Base-by-base conservation (phyloP, 306 rosid genomes). In the Cicer judaicum region DNA sequence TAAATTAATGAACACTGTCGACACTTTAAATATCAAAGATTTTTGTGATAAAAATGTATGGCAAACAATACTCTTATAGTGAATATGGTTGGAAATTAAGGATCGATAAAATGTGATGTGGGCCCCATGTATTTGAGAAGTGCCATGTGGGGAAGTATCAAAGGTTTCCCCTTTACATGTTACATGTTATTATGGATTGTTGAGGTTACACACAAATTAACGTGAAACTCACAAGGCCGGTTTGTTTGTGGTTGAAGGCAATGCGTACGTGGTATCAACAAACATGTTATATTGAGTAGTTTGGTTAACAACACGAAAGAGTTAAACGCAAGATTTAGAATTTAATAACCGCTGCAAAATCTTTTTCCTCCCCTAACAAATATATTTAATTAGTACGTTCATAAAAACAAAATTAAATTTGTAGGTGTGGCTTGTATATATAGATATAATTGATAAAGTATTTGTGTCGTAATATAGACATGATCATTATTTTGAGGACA, bases 31-130 rank as follows among this genome's bases (percentile, higher is more conserved):
- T 39, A 39, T 59, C 64, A 38, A 62, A 62, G 47, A 62, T 38
- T 62, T 38, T 38, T 62, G 24, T n/a, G 14, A 7, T 13, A 6
- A 39, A 50, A 64, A 64, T 18, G 52, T 64, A 64, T 64, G 70
- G 70, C 29, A 15, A 64, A 42, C 13, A 62, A 62, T 4, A 62
- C 10, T 14, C 46, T 7, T 19, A n/a, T 14, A 15, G 12, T 16
- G 38, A 24, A 5, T 42, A 9, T 54, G 68, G 68, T 63, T 63
- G 34, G 10, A 39, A 39, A 16, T 14, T 8, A 29, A 63, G 68
- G 46, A 5, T 60, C 46, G 2, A 41, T 64, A 10, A 41, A 41
- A 16, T 18, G 14, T 41, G 36, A 42, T 13, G 13, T 64, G 70
- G 47, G 36, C n/a, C 38, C 52, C 9, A 39, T 12, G 38, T 0